Percentiles rank a stretch among this genome's conserved stretches.
phyloP scores from a whole-genome alignment of 805 yeast species.

The Pichia phayaonensis region DNA sequence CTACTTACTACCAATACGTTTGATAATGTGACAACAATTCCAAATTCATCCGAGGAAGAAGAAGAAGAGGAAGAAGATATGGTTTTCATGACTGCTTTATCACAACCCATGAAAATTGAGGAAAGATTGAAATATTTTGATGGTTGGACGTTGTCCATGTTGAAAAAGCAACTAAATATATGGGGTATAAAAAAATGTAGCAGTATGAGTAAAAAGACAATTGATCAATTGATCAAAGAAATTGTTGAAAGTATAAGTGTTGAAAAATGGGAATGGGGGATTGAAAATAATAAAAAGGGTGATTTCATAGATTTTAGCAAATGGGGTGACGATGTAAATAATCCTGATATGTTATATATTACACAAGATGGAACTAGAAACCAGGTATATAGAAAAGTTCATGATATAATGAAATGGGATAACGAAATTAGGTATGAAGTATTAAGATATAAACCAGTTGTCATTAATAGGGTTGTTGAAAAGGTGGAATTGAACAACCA shows the following conservation, averaged over 20 bases:
- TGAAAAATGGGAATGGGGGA: slow-evolving; percentile 3
- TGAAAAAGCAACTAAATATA: slow-evolving; percentile 21
- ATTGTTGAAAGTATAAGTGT: slow-evolving; percentile 3
- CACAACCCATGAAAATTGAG: neutral
- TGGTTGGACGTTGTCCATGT: slow-evolving; percentile 2
- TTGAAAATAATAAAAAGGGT: neutral
- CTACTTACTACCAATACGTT: neutral
- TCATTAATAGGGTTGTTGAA: slow-evolving; percentile 13
- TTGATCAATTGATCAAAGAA: slow-evolving; percentile 17
- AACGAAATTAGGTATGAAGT: slow-evolving; percentile 14
- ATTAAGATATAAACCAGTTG: slow-evolving; percentile 21
- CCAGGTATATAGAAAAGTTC: slow-evolving; percentile 14
- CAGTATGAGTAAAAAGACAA: slow-evolving; percentile 1
- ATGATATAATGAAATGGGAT: slow-evolving; percentile 13
- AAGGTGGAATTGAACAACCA: slow-evolving; percentile 8
- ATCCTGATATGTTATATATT: neutral
- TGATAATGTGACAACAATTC: neutral
- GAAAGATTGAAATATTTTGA: slow-evolving; percentile 9
- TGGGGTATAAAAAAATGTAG: slow-evolving; percentile 35
- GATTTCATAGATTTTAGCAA: slow-evolving; percentile 3
- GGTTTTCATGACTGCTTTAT: neutral
- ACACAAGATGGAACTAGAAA: slow-evolving; percentile 5
- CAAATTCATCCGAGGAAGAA: neutral
- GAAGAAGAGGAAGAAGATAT: neutral
- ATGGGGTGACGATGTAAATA: slow-evolving; percentile 7